Evolutionary conservation across 2,329 filamentous ascomycete genomes (phyloP).

Genomic region (Aspergillus nomiae): DNA sequence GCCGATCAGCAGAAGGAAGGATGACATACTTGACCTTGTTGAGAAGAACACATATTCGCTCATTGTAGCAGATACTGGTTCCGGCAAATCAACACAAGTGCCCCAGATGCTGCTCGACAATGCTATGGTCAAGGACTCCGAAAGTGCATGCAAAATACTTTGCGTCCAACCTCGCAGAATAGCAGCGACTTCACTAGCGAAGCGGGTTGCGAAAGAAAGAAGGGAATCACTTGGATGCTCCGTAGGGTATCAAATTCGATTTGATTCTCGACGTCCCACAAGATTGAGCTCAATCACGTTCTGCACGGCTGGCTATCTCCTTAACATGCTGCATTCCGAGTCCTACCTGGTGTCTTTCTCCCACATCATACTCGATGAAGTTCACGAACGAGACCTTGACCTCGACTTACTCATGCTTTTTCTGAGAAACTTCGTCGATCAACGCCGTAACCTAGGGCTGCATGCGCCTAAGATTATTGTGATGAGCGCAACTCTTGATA

Average conservation of each 20-base stretch:
- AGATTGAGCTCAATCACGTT: constrained; percentile 47
- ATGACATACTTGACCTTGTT: constrained; percentile 42
- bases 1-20: constrained; percentile 43
- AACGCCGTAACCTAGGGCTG: constrained; percentile 34
- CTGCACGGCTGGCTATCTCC: constrained; percentile 54
- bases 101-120: constrained; percentile 58
- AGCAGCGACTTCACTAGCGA: constrained; percentile 50
- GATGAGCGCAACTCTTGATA: constrained; percentile 54
- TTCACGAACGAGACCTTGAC: constrained; percentile 50
- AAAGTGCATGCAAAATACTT: constrained; percentile 51
- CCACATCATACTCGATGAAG: constrained; percentile 56
- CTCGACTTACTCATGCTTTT: constrained; percentile 52
- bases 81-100: constrained; percentile 53
- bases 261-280: constrained; percentile 38
- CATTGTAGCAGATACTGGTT: constrained; percentile 49
- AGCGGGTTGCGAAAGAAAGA: constrained; percentile 51
- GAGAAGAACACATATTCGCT: constrained; percentile 47
- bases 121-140: constrained; percentile 41
- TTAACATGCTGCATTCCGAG: constrained; percentile 46
- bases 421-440: constrained; percentile 45
- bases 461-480: constrained; percentile 48
- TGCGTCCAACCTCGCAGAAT: constrained; percentile 54
- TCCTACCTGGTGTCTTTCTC: constrained; percentile 44
- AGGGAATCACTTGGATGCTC: constrained; percentile 42
- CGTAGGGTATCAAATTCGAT: constrained; percentile 52